Base-by-base conservation (phyloP, 2,329 filamentous ascomycete genomes). In the Hymenotorrendiella dingleyae region DNA sequence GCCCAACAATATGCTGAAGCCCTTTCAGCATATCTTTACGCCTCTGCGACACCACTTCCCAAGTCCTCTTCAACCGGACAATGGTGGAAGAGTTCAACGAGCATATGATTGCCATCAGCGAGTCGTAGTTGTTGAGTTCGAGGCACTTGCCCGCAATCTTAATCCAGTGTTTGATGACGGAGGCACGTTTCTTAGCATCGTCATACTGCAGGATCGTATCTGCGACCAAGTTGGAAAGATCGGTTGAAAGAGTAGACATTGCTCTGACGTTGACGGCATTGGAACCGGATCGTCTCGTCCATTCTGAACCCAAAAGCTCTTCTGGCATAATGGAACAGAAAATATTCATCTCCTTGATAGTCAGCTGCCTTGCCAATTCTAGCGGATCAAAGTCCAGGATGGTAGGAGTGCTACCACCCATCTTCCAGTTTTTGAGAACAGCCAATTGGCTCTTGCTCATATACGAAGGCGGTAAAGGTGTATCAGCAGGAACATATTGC, bases 111-210 rank as follows among this genome's bases (percentile, higher is more conserved):
- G 93, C 89, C 89, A 97, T 96, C 9, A 98, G 69, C 0, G 88
- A 87, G 60, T 98, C 91, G 56, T 96, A 98, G 67, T 98, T 98
- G 68, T 93, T 84, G 20, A 97, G 74, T 58, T 93, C 86, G 4
- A 94, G 71, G 53, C 88, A 94, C 56, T 86, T 86, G 55, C 84
- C 76, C 1, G 87, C 88, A 54, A 97, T 82, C 71, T 97, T 98
- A 62, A 96, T 86, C 93, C 93, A 98, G 56, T 97, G 90, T 69
- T 98, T 97, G 68, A 98, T 93, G 40, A 89, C 79, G 2, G 77
- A 69, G 1, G 93, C 91, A 20, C 93, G 80, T 69, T 91, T 94
- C 76, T 97, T 97, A 20, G 84, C 81, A 61, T 97, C 93, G n/a
- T 86, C 76, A 44, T 88, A 76, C 43, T 86, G 80, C 11, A 98